A percentile compares a stretch with the other conserved stretches of the same genome.
Evolutionary conservation across 495 filamentous ascomycete genomes (phyloP).

Genomic region (Aspergillus incahuasiensis): DNA sequence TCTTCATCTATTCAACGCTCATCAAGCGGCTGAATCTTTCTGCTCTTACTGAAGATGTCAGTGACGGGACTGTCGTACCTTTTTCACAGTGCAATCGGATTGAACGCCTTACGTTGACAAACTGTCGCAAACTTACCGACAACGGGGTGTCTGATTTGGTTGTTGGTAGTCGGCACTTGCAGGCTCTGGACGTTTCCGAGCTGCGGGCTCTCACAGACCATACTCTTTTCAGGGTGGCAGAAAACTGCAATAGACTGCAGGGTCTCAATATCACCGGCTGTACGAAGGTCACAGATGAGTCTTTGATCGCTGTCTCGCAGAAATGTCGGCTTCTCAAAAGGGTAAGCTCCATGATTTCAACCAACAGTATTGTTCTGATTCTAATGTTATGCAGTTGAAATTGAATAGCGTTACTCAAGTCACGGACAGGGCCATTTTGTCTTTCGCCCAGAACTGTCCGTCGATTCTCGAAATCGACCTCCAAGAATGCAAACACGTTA

Average conservation of each 20-base stretch:
- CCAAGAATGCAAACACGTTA: constrained; percentile 75
- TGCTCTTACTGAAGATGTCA: constrained; percentile 67
- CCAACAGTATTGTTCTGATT: constrained; percentile 7
- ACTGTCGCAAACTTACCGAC: constrained; percentile 82
- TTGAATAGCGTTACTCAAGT: constrained; percentile 82
- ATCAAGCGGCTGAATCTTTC: constrained; percentile 90
- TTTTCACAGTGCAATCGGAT: constrained; percentile 83
- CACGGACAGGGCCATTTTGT: constrained; percentile 71
- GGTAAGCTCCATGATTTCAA: constrained; percentile 45
- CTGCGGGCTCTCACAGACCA: constrained; percentile 74
- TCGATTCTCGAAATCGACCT: constrained; percentile 96
- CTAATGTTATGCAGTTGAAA: constrained; percentile 64
- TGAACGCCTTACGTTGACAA: constrained; percentile 90
- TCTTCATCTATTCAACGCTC: constrained; percentile 80
- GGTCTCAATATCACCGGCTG: constrained; percentile 92
- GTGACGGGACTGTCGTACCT: constrained; percentile 81
- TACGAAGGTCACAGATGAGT: constrained; percentile 76
- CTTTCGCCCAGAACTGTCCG: constrained; percentile 81
- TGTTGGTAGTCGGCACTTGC: constrained; percentile 70
- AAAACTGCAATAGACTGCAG: constrained; percentile 78
- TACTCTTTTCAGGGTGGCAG: constrained; percentile 74
- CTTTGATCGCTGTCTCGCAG: constrained; percentile 74
- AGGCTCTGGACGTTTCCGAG: constrained; percentile 87
- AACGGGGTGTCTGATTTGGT: constrained; percentile 74
- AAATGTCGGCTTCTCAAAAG: constrained; percentile 84